Percentiles rank a stretch among this genome's conserved stretches.
Evolutionary conservation across 2,329 filamentous ascomycete species (phyloP).

Genomic region (Penicillium sumatraense): DNA sequence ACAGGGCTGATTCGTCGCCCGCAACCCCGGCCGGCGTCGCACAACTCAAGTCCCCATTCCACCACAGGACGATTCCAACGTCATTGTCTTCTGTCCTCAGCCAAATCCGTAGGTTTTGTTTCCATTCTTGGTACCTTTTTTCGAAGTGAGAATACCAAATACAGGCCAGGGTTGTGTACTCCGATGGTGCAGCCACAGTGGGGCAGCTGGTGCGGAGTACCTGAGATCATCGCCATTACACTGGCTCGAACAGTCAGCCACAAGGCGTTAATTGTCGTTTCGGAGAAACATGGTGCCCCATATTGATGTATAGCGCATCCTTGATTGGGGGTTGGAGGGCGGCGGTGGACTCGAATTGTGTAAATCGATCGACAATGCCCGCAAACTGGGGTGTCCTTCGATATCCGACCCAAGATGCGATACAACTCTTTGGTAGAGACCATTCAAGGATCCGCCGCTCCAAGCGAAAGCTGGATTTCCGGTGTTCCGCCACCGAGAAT

Average conservation of each 20-base stretch:
- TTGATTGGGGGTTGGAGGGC: background rate
- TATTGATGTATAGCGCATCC: background rate
- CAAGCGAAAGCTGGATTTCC: background rate
- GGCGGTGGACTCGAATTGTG: background rate
- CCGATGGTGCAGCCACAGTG: conserved; percentile 20
- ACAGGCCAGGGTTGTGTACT: no score
- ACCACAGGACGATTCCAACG: background rate
- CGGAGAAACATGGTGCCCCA: background rate
- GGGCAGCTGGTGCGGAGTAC: conserved; percentile 18
- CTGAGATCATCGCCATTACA: conserved; percentile 18
- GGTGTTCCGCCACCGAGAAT: background rate
- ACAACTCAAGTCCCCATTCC: conserved; percentile 10
- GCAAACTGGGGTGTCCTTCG: background rate
- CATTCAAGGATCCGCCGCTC: background rate
- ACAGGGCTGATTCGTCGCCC: conserved; percentile 24
- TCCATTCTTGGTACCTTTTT: background rate
- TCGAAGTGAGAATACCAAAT: conserved; percentile 3
- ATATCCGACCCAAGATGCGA: background rate
- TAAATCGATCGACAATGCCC: background rate
- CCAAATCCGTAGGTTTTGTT: background rate
- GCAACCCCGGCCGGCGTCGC: conserved; percentile 13
- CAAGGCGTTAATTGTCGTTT: background rate
- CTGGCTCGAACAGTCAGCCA: conserved; percentile 8
- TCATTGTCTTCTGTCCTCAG: background rate
- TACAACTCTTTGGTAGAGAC: background rate